Evolutionary conservation across 352 stramenopile genomes (phyloP).

Genomic region (Achlya hypogyna): DNA sequence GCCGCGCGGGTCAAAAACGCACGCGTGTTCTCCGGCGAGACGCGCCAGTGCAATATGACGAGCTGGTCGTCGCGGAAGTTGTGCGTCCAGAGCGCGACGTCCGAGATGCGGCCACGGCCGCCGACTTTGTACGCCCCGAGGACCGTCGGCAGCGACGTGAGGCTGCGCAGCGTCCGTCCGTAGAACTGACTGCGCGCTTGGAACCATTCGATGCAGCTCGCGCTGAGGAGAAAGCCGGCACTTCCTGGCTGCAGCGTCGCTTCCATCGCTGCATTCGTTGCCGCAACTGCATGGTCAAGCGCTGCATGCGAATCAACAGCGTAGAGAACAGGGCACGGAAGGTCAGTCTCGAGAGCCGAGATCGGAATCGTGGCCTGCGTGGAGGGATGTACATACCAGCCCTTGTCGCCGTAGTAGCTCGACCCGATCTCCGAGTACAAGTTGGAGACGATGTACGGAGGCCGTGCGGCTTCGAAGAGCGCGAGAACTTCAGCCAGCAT

Average conservation of each 20-base stretch:
- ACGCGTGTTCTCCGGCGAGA: not conserved
- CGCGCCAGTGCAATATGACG: not conserved
- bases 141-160: not conserved
- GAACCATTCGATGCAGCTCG: not conserved
- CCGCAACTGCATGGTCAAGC: not conserved
- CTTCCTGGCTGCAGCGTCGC: not conserved
- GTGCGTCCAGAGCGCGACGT: slow-evolving; percentile 4
- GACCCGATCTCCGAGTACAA: slow-evolving; percentile 10
- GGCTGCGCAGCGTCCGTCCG: not conserved
- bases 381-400: not conserved
- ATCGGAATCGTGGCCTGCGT: not conserved
- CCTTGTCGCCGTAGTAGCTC: not conserved
- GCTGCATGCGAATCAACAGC: not conserved
- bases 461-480: not conserved
- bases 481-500: not conserved
- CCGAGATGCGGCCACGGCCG: not conserved
- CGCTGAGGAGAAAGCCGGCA: not conserved
- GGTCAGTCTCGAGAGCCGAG: not conserved
- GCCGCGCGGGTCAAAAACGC: not conserved
- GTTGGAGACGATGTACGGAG: not conserved
- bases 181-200: not conserved
- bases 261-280: not conserved
- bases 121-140: not conserved
- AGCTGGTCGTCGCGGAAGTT: not conserved
- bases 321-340: not conserved